Evolutionary conservation across 2,329 filamentous ascomycete species (phyloP).

Genomic region (Lomentospora prolificans): DNA sequence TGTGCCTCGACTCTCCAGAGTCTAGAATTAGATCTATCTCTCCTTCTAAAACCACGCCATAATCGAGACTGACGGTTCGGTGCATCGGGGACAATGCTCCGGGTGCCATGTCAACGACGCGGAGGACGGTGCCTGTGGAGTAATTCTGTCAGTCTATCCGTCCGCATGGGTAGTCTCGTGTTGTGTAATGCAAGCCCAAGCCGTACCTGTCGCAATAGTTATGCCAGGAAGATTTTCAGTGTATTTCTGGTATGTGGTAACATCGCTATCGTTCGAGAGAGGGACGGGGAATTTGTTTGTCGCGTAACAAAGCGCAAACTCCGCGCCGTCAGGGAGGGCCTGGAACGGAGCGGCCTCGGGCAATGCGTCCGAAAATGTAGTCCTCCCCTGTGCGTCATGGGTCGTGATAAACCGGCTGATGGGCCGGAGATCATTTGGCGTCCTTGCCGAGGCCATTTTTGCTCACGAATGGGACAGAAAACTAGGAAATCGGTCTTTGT

Average conservation of each 20-base stretch:
- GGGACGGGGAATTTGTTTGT: slow-evolving; percentile 17
- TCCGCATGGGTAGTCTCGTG: too few relatives aligned
- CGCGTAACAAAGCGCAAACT: slow-evolving; percentile 18
- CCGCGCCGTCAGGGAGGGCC: not conserved
- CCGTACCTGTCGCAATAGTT: slow-evolving; percentile 17
- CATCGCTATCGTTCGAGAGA: slow-evolving; percentile 14
- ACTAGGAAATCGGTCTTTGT: too few relatives aligned
- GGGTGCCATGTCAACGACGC: slow-evolving; percentile 13
- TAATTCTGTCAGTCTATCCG: too few relatives aligned
- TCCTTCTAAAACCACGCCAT: slow-evolving; percentile 44
- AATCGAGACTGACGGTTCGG: slow-evolving; percentile 44
- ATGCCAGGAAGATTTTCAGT: slow-evolving; percentile 3
- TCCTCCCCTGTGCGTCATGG: not conserved
- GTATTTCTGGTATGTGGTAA: slow-evolving; percentile 16
- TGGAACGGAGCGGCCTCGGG: not conserved
- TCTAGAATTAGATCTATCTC: slow-evolving; percentile 42
- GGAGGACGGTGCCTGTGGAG: slow-evolving; percentile 25
- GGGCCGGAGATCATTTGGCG: not conserved
- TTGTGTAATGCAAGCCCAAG: too few relatives aligned
- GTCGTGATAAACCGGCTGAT: slow-evolving; percentile 5
- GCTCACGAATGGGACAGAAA: too few relatives aligned
- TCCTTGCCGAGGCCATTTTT: slow-evolving; percentile 23
- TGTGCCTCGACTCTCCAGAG: slow-evolving; percentile 32
- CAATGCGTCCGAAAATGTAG: not conserved
- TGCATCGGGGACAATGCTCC: slow-evolving; percentile 23